Evolutionary conservation across 2,329 filamentous ascomycete genomes (phyloP), one percentile per base, ranked within the genome.

Genomic region (Colletotrichum sp.): DNA sequence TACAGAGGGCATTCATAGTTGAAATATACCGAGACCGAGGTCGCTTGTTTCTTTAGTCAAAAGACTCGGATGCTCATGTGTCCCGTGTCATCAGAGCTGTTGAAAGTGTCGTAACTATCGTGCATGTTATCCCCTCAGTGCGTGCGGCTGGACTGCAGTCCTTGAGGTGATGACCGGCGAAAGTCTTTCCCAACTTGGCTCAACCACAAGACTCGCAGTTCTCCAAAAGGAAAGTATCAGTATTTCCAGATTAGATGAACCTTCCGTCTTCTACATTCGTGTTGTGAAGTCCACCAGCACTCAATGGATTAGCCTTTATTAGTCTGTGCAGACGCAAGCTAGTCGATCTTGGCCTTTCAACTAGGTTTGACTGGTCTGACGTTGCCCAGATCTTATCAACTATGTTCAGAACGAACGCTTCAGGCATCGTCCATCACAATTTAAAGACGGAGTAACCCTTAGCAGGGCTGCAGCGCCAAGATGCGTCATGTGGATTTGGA

Each of bases 51-150:
- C 21, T 21, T 13, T 4, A 0, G 1, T 21, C 9, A 48, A 48
- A 21, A 0, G 2, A 21, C 6, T 21, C 13, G 18, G 2, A 48
- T 13, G 43, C 0, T 1, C 7, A 12, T 48, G 6, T 21, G 1
- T 2, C 10, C 10, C 6, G 10, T 13, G 4, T 48, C n/a, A 21
- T 21, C 10, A 48, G 43, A 43, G 39, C 5, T 43, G 10, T 21
- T 48, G 2, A 21, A 5, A 12, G n/a, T 7, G n/a, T 7, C 6
- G 2, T 13, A 12, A 13, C 10, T 48, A 21, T 13, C 6, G n/a
- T 48, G n/a, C 43, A 12, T 21, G 2, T 12, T 48, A 0, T 12
- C 5, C 39, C 18, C 8, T 6, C 5, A 3, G n/a, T 48, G 43
- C 3, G 10, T 21, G n/a, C 9, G 7, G n/a, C n/a, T 21, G 9